These are phyloP conservation scores for Dendrobium officinale DNA, from an alignment of 106 monocot genomes.

Conservation along the genomic window DNA sequence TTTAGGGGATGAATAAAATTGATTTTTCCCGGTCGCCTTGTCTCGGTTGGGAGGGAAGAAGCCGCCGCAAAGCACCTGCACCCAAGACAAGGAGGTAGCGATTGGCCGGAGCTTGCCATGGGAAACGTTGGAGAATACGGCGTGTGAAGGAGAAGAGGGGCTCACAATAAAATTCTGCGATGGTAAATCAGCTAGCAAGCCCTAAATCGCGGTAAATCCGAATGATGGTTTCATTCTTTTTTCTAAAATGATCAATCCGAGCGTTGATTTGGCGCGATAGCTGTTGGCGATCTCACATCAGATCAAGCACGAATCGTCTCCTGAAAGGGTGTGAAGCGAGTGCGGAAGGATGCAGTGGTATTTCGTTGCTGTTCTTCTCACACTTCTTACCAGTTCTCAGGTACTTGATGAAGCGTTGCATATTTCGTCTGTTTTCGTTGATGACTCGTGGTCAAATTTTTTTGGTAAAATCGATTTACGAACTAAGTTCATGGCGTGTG, in stretches of 20 bases:
- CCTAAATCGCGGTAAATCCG: no score
- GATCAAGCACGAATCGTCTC: not conserved
- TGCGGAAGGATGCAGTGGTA: slow-evolving; percentile 58
- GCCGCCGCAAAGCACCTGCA: no score
- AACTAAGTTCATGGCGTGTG: not conserved
- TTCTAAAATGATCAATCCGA: not conserved
- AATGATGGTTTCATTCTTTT: no score
- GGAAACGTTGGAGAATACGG: not conserved
- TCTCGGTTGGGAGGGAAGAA: no score
- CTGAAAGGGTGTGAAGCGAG: not conserved
- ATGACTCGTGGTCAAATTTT: not conserved
- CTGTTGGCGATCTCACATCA: not conserved
- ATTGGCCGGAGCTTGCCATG: not conserved
- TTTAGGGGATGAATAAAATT: no score
- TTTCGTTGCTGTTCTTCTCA: slow-evolving; percentile 71
- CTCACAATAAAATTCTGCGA: not conserved
- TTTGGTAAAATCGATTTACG: not conserved
- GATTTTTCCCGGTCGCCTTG: no score
- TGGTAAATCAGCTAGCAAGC: not conserved
- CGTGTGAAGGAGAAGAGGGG: not conserved
- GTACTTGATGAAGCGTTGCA: slow-evolving; percentile 10
- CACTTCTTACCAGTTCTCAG: slow-evolving; percentile 88
- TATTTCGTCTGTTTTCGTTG: not conserved
- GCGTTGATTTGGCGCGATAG: not conserved
- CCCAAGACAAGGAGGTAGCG: no score